Conservation (phyloP, 2,329 filamentous ascomycete genomes). For the Aureobasidium sp. region DNA sequence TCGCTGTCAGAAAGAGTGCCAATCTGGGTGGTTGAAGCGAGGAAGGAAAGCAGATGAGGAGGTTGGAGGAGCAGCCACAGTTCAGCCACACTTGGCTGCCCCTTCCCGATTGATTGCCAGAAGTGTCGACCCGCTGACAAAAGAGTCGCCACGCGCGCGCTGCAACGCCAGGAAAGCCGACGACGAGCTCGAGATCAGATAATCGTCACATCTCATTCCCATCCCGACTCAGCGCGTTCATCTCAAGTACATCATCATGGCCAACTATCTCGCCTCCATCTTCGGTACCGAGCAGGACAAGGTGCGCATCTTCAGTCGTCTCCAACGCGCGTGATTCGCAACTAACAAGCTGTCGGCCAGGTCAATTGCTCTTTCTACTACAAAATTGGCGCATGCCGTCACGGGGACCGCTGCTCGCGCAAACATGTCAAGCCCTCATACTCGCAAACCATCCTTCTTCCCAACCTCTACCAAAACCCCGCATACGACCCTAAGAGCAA, state of each 20-base stretch:
- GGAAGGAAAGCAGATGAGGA: neutral
- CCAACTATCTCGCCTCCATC: constrained; percentile 97
- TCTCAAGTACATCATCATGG: constrained; percentile 49
- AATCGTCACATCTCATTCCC: neutral
- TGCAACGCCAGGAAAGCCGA: neutral
- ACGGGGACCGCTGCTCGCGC: constrained; percentile 94
- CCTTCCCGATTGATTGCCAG: neutral
- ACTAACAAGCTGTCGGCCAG: neutral
- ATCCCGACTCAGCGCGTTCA: neutral
- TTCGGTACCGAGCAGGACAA: constrained; percentile 99
- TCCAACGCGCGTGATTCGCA: neutral
- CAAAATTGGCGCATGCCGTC: constrained; percentile 98
- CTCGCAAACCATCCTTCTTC: constrained; percentile 93
- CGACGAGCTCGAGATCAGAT: neutral
- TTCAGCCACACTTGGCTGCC: neutral
- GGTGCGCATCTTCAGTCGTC: constrained; percentile 3
- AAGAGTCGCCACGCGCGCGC: constrained; percentile 12
- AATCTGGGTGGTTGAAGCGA: no score
- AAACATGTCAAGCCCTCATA: constrained; percentile 99
- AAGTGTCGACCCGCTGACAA: constrained; percentile 12
- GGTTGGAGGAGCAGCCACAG: neutral
- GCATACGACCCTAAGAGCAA: constrained; percentile 94
- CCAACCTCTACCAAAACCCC: constrained; percentile 98
- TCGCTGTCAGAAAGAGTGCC: neutral
- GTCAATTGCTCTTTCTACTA: constrained; percentile 99